Base-by-base conservation (phyloP, 1,139 yeast genomes). In the Scheffersomyces cryptocercus region DNA sequence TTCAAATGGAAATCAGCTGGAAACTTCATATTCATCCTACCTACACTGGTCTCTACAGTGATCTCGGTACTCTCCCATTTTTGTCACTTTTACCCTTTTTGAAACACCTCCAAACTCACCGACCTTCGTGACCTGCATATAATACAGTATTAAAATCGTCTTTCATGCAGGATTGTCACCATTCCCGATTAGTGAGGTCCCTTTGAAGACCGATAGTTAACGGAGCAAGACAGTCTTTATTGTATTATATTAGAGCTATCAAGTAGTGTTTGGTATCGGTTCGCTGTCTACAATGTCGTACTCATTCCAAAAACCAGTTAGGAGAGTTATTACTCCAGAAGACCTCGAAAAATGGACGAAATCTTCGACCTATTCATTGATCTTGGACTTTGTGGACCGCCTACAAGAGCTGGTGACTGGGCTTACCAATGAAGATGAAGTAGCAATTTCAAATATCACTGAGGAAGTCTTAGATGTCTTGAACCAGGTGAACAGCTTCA, bases 391-490 rank as follows among this genome's bases (percentile, higher is more conserved):
- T 53, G 73, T 90, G 3, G 65, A 64, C 16, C 66, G 67, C 1
- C 69, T 93, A 37, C 93, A 90, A 42, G 65, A 70, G 1, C 76
- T 90, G 39, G 93, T 88, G 1, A 70, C 67, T 36, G 98, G 97
- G 3, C 73, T 79, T 37, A 70, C 83, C 28, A 77, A 75, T 40
- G 81, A 78, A 42, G 70, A 73, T 14, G 58, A 59, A 3, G 60
- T 70, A 3, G 53, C 54, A 0, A 13, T 43, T 9, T 39, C 51
- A 4, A 24, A 26, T 4, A 42, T 65, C 0, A 66, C 77, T 0
- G 48, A 54, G 3, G 47, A 64, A 0, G 46, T 85, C 3, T 45
- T 75, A 12, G 49, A 49, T 0, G 48, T 83, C 0, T 60, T 91
- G 12, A 72, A 73, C 4, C 54, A 65, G 2, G 75, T 90, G 0